Evolutionary conservation across 768 basidiomycete species (phyloP), one percentile per base, ranked within the genome.

Genomic region (Xerocomus spinulosus): DNA sequence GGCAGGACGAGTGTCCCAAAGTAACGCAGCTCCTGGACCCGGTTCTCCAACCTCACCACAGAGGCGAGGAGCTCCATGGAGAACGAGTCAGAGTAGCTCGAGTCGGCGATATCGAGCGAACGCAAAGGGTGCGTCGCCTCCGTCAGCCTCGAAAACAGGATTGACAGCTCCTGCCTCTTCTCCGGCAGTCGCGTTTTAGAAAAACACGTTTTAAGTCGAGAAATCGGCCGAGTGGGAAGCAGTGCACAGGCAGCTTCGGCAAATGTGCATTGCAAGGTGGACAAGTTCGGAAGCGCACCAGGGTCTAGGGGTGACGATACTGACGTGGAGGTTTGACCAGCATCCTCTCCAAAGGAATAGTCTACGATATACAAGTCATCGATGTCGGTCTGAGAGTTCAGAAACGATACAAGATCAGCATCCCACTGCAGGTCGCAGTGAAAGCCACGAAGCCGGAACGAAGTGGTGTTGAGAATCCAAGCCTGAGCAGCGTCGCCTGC

Each of bases 371-470:
- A 70, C 15, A 62, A 51, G 56, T 61, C 54, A n/a, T 60, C 23
- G 39, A 64, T 51, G 45, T 54, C 54, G 33, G 59, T 26, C 28
- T 64, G 61, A n/a, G 39, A 44, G 36, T 51, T 69, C 44, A 56
- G 50, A 45, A 59, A 65, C 28, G 68, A 59, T 35, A 78, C 68
- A 26, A 86, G 78, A 50, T 74, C 57, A 14, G 52, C 49, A 56
- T 84, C 81, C 84, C 84, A 86, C 50, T 76, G 72, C 35, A 86
- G 70, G 59, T 85, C 84, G 58, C 81, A 83, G 53, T 80, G 78
- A 50, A 86, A 82, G 15, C 69, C 72, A 28, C 67, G 73, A n/a
- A 86, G 78, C 26, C 67, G 76, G 55, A 85, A 85, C 1, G 66
- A 61, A 49, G 73, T 75, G 2, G 61, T 65, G 4, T 64, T 42